Evolutionary conservation across 345 rosid genomes (phyloP), one percentile per base, ranked within the genome.

Genomic region (Gossypioides kirkii): DNA sequence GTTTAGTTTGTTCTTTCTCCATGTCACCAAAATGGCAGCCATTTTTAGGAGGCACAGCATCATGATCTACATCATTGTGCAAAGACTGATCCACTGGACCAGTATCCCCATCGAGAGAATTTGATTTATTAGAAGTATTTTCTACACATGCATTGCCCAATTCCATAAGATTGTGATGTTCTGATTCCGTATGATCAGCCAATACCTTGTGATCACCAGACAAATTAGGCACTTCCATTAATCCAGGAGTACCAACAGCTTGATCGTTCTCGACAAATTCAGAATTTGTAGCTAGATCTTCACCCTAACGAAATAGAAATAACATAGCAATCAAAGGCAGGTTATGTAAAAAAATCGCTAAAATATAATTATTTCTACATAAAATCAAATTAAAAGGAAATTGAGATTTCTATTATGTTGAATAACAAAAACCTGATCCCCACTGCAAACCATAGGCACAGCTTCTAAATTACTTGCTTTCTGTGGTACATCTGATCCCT

Each of bases 161-260:
- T 65, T 80, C 87, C 20, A 76, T 73, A 18, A 75, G 72, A 84
- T 69, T 84, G 63, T 67, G 81, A 78, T 84, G 84, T 71, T 87
- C 98, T 75, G 81, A 77, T 70, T 91, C 96, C 81, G 85, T 45
- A 72, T 85, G 93, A 80, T 90, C 96, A 58, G 80, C 86, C 76
- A 86, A 82, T 59, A 82, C 84, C 75, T 91, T 88, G 79, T 94
- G 84, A 76, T 82, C 86, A 81, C 78, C 84, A 50, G 89, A 86
- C 74, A 80, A 69, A 76, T 88, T 87, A 76, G 91, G 87, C 84
- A 86, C 94, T 84, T 89, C 89, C 63, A 84, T 83, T 79, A 93
- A 78, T 74, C 92, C 92, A 74, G 99, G 98, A 73, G 98, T 92
- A 71, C 83, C 84, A 59, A 96, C 94, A 79, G 96, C 97, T 81